Conservation (phyloP, 2,329 filamentous ascomycete species). For the Aaosphaeria pasadenensis region DNA sequence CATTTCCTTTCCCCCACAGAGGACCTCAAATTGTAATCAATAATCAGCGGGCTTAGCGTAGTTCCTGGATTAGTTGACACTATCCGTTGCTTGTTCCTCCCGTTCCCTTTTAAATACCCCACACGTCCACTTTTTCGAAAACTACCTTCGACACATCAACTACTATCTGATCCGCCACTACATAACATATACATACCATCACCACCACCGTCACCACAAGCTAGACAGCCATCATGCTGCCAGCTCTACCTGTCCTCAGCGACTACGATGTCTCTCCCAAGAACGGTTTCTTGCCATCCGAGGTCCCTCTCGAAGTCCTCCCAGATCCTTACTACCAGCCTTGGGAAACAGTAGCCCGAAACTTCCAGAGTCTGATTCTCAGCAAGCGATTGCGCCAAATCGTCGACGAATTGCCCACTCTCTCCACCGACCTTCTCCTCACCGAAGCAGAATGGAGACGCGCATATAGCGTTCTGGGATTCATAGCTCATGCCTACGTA, state of each 20-base stretch:
- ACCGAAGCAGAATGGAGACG: conserved; percentile 88
- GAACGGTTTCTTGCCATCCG: conserved; percentile 84
- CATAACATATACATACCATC: no score
- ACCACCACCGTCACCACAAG: background rate
- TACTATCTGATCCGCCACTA: no score
- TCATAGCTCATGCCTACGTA: conserved; percentile 81
- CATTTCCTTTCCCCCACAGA: no score
- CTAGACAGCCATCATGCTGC: conserved; percentile 33
- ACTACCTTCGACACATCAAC: no score
- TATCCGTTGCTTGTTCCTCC: no score
- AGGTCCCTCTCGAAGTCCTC: conserved; percentile 74
- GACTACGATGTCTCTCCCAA: conserved; percentile 78
- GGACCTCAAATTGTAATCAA: no score
- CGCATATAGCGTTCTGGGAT: conserved; percentile 75
- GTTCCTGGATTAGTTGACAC: no score
- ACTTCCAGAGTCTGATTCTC: conserved; percentile 82
- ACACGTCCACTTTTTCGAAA: no score
- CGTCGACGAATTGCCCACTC: conserved; percentile 75
- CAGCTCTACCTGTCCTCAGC: conserved; percentile 50
- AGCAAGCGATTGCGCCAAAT: conserved; percentile 78
- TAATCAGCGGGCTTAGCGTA: no score
- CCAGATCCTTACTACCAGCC: conserved; percentile 90
- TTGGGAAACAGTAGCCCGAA: conserved; percentile 85
- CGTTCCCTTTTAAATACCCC: no score
- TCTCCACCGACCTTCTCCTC: conserved; percentile 78